A percentile compares a stretch with the other conserved stretches of the same genome.
Evolutionary conservation across 805 yeast species (phyloP).

Genomic region (Kuraishia piskuri): DNA sequence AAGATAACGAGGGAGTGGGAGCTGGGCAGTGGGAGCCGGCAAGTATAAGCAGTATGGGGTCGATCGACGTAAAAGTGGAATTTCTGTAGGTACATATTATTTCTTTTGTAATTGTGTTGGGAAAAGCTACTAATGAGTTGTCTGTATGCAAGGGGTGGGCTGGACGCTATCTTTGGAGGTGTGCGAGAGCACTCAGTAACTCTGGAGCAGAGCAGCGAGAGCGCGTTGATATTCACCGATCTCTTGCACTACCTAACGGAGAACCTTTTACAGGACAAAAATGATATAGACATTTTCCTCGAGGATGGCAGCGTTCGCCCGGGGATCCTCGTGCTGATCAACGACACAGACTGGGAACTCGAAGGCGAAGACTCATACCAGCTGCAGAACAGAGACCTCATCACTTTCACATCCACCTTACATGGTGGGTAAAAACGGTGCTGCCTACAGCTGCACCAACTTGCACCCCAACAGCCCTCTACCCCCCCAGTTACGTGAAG

Average conservation of each 20-base stretch:
- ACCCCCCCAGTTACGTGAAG: constrained; percentile 54
- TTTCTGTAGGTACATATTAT: constrained; percentile 23
- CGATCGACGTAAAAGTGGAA: constrained; percentile 30
- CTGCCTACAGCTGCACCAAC: constrained; percentile 30
- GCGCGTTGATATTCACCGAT: constrained; percentile 29
- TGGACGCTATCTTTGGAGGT: constrained; percentile 68
- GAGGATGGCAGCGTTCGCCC: constrained; percentile 83
- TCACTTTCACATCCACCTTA: constrained; percentile 85
- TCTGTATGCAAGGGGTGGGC: constrained; percentile 73
- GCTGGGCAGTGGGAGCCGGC: not conserved
- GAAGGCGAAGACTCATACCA: constrained; percentile 81
- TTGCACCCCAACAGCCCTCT: constrained; percentile 64
- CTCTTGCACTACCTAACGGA: constrained; percentile 46
- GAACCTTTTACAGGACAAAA: constrained; percentile 48
- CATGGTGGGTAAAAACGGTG: constrained; percentile 72
- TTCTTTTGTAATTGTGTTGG: not conserved
- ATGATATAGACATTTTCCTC: constrained; percentile 65
- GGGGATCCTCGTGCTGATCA: constrained; percentile 84
- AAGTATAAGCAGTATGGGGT: not conserved
- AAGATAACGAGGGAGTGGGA: not conserved
- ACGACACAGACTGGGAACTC: constrained; percentile 95
- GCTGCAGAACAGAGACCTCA: constrained; percentile 66
- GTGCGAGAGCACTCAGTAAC: constrained; percentile 43
- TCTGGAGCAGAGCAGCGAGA: constrained; percentile 22
- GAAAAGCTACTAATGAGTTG: not conserved